A percentile compares a stretch with the other conserved stretches of the same genome.
Evolutionary conservation across 2,329 filamentous ascomycete genomes (phyloP).

Genomic region (Knufia petricola): DNA sequence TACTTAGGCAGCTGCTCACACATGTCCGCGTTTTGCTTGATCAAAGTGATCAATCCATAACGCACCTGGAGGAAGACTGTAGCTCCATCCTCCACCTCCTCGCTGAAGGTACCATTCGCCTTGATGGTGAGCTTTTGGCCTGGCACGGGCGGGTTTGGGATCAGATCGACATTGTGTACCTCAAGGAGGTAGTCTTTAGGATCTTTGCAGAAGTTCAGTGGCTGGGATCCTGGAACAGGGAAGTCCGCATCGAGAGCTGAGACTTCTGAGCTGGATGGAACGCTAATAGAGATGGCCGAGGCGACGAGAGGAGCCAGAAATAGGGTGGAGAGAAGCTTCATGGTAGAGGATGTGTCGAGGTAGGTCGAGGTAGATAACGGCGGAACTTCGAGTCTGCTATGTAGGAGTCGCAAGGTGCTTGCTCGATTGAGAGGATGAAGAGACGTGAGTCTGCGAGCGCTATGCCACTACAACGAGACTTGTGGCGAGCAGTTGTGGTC

Average conservation of each 20-base stretch:
- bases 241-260: conserved; percentile 36
- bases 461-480: not conserved
- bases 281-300: conserved; percentile 1
- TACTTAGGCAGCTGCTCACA: conserved; percentile 56
- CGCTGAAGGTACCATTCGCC: conserved; percentile 63
- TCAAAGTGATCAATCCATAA: conserved; percentile 83
- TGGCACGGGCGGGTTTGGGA: conserved; percentile 79
- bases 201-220: conserved; percentile 67
- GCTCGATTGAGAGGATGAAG: not conserved
- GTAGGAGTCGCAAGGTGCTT: not conserved
- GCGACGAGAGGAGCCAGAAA: conserved; percentile 3
- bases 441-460: not conserved
- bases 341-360: not conserved
- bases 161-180: conserved; percentile 70
- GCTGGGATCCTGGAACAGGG: conserved; percentile 75
- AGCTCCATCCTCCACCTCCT: conserved; percentile 66
- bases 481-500: not conserved
- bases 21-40: conserved; percentile 70
- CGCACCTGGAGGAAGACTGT: conserved; percentile 79
- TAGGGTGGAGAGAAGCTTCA: conserved; percentile 7
- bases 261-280: not conserved
- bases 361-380: not conserved
- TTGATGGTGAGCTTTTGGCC: conserved; percentile 71
- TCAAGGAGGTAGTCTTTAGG: conserved; percentile 60
- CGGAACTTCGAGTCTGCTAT: not conserved